These are phyloP conservation scores for Dictyostelium brefeldianum DNA, from an alignment of 78 protist species.

Conservation along the genomic window DNA sequence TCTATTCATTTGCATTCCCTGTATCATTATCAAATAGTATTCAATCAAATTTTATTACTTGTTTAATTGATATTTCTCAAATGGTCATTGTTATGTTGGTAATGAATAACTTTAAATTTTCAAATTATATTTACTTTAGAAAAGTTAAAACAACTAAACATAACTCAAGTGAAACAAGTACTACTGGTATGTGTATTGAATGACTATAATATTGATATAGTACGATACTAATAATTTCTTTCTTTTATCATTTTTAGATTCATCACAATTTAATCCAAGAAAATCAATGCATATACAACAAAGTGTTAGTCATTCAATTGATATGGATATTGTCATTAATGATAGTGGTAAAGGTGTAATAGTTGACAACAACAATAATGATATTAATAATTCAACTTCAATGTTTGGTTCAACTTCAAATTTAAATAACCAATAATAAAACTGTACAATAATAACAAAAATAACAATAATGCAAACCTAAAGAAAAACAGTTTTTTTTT, in stretches of 20 bases:
- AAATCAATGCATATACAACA: background rate
- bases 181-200: too few relatives aligned
- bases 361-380: too few relatives aligned
- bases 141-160: background rate
- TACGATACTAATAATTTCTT: background rate
- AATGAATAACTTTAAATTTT: background rate
- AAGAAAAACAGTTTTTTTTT: too few relatives aligned
- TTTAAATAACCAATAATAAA: too few relatives aligned
- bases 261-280: background rate
- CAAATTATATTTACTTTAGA: slow-evolving; percentile 2
- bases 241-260: background rate
- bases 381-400: too few relatives aligned
- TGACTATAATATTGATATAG: too few relatives aligned
- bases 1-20: background rate
- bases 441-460: too few relatives aligned
- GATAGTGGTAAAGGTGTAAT: background rate
- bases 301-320: background rate
- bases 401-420: too few relatives aligned
- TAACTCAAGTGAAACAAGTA: background rate
- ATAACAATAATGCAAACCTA: too few relatives aligned
- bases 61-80: background rate
- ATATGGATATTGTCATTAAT: background rate
- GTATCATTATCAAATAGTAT: background rate
- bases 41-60: background rate
- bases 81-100: slow-evolving; percentile 1